Conservation (phyloP, 2,329 filamentous ascomycete species). For the Neonectria magnoliae region DNA sequence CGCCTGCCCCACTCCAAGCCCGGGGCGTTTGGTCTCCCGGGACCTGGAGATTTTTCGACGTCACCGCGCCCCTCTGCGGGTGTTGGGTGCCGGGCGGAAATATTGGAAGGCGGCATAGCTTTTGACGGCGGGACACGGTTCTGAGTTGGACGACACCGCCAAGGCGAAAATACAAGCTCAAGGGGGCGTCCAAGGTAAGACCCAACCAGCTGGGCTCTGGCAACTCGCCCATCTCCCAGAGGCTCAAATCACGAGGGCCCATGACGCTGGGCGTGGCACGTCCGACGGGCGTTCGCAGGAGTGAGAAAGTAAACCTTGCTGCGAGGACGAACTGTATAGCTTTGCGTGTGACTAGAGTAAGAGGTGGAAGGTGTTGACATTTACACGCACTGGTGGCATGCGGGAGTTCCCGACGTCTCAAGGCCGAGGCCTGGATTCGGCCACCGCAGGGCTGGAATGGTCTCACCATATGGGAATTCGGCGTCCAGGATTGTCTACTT, state of each 20-base stretch:
- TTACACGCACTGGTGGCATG: background rate
- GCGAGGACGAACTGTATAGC: background rate
- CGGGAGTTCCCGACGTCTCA: background rate
- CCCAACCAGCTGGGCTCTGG: slow-evolving; percentile 1
- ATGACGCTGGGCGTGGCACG: background rate
- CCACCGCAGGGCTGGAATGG: background rate
- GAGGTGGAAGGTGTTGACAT: background rate
- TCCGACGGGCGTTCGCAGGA: background rate
- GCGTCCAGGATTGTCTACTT: background rate
- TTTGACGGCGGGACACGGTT: slow-evolving; percentile 63
- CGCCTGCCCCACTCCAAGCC: slow-evolving; percentile 80
- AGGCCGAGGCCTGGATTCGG: background rate
- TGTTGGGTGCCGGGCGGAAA: slow-evolving; percentile 64
- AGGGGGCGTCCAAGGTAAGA: background rate
- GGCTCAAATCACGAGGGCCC: slow-evolving; percentile 5
- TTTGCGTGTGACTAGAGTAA: background rate
- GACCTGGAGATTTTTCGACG: slow-evolving; percentile 81
- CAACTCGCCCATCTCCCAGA: slow-evolving; percentile 3
- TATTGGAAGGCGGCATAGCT: slow-evolving; percentile 62
- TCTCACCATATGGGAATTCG: background rate
- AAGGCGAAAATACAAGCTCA: slow-evolving; percentile 32
- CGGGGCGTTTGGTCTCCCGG: slow-evolving; percentile 73
- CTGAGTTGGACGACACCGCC: slow-evolving; percentile 66
- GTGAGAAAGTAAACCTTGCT: background rate
- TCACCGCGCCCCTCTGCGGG: slow-evolving; percentile 59